Evolutionary conservation across 2,329 filamentous ascomycete genomes (phyloP), one percentile per base, ranked within the genome.

Genomic region (Chrysoporthe puriensis): DNA sequence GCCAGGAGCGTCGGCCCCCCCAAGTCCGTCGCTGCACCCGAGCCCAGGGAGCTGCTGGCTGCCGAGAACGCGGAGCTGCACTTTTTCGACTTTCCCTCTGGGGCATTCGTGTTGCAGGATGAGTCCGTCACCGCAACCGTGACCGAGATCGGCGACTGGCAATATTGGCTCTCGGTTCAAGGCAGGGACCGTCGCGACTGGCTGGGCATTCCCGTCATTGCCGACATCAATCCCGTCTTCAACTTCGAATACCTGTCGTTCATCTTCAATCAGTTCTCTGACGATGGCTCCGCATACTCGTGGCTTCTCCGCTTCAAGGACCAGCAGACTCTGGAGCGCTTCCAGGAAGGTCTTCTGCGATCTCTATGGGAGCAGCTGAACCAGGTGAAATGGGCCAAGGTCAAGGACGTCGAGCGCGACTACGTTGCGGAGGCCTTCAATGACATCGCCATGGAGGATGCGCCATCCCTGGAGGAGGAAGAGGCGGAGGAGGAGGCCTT

Each of bases 181-280:
- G 90, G 91, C 70, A 84, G 87, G 50, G 88, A 92, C 44, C 32
- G 40, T 26, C 90, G 89, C 74, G 89, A 94, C 64, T 97, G 94
- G 93, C 83, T 99, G 2, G 94, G 94, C 32, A 92, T 97, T 71
- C 86, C 91, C 2, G 88, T 99, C 42, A 84, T 94, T 42, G 91
- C 93, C 7, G 96, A 99, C 73, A 93, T 98, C 79, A 98, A 98
- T 74, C 96, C 96, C 0, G 94, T 99, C 26, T 99, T 98, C 84
- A 98, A 98, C 80, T 98, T 97, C 72, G 96, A 99, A 78, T 98
- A 95, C 74, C 85, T 97, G n/a, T 98, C 95, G 0, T 98, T 98
- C 77, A 97, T 99, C 75, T 99, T 99, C 86, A 99, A 99, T 75
- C 94, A 97, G 77, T 98, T 97, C 77, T 87, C 91, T 16, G 86